Conservation (phyloP, 345 rosid species). For the Conringia planisiliqua region DNA sequence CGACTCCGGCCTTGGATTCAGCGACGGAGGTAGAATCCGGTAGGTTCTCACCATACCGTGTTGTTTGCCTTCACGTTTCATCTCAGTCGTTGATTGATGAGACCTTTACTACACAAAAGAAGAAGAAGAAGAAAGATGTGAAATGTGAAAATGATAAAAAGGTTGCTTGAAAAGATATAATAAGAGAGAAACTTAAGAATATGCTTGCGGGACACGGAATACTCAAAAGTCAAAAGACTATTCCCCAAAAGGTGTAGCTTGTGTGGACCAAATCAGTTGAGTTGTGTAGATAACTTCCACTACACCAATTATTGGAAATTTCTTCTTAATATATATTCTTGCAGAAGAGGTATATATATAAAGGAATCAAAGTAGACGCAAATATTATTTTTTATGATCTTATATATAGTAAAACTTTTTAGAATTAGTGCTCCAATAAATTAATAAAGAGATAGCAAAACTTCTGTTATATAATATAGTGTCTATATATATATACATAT, state of each 20-base stretch:
- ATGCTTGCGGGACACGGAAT: constrained; percentile 38
- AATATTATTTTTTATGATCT: background rate
- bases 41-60: constrained; percentile 68
- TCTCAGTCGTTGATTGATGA: constrained; percentile 22
- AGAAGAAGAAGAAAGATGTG: background rate
- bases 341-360: background rate
- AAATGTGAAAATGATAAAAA: constrained; percentile 15
- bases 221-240: background rate
- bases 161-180: constrained; percentile 31
- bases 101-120: background rate
- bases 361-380: background rate
- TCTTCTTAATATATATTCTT: background rate
- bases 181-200: constrained; percentile 15
- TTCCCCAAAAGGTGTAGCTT: constrained; percentile 10
- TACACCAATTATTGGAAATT: background rate
- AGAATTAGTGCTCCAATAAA: background rate
- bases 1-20: constrained; percentile 38
- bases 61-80: constrained; percentile 76
- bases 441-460: background rate
- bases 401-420: background rate
- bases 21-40: constrained; percentile 43
- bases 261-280: constrained; percentile 29
- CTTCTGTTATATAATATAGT: background rate
- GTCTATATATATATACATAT: background rate
- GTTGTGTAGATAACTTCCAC: constrained; percentile 30